phyloP scores from a whole-genome alignment of 192 early-diverging fungal species.

The Endogone sp. region DNA sequence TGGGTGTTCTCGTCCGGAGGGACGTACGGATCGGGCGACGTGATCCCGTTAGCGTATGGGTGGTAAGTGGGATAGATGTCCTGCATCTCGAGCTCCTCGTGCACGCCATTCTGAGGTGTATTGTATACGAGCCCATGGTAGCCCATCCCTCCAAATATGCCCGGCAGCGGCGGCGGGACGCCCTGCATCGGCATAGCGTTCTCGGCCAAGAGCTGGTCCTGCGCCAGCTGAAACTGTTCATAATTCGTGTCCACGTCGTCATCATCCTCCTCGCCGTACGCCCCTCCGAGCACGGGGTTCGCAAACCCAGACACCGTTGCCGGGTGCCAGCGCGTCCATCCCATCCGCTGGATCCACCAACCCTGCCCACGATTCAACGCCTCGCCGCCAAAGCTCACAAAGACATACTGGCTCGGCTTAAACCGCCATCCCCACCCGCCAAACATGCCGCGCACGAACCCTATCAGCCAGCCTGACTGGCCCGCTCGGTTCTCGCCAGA shows the following conservation, averaged over 20 bases:
- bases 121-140: too few relatives aligned
- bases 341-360: not conserved
- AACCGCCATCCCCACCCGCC: constrained; percentile 9
- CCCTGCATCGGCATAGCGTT: too few relatives aligned
- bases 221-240: not conserved
- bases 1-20: not conserved
- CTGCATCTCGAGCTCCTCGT: not conserved
- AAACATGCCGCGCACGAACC: constrained; percentile 21
- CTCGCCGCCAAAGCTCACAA: constrained; percentile 25
- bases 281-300: not conserved
- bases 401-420: constrained; percentile 39
- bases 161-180: too few relatives aligned
- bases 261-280: not conserved
- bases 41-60: not conserved
- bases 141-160: too few relatives aligned
- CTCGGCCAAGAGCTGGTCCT: not conserved
- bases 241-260: not conserved
- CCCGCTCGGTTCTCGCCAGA: not conserved
- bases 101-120: too few relatives aligned
- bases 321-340: constrained; percentile 30
- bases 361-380: constrained; percentile 9
- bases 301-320: constrained; percentile 25
- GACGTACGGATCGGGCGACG: not conserved
- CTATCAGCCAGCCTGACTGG: constrained; percentile 13
- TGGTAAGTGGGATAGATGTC: not conserved